Evolutionary conservation across 176 grass and related monocot species (phyloP).

Genomic region (Secale cereale): DNA sequence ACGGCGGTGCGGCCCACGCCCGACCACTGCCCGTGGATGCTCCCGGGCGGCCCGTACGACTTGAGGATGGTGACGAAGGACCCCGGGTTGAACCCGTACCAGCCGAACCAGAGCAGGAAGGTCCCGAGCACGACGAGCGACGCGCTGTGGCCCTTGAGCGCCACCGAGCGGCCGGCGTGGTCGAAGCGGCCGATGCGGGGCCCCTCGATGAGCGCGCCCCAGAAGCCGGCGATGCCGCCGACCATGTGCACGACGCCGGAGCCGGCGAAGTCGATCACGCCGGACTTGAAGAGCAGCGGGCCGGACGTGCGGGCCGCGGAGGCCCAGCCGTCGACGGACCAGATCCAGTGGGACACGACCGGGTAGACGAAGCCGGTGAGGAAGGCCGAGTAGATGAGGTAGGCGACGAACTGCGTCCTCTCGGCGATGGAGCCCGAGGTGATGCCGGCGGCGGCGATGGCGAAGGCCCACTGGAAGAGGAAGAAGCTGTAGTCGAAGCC

Average conservation of each 20-base stretch:
- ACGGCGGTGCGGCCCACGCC: conserved; percentile 91
- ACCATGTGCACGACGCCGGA: conserved; percentile 97
- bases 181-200: conserved; percentile 82
- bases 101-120: conserved; percentile 93
- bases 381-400: conserved; percentile 92
- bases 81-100: conserved; percentile 94
- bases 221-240: conserved; percentile 80
- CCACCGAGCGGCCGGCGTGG: conserved; percentile 66
- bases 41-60: conserved; percentile 60
- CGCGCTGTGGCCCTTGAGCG: conserved; percentile 82
- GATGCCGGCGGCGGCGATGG: conserved; percentile 96
- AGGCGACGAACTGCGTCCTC: conserved; percentile 89
- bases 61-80: conserved; percentile 83
- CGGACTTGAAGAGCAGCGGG: conserved; percentile 67
- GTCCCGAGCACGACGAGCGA: conserved; percentile 90
- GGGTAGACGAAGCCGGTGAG: conserved; percentile 94
- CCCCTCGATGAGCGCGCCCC: conserved; percentile 93
- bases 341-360: conserved; percentile 92
- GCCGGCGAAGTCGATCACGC: conserved; percentile 95
- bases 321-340: conserved; percentile 85
- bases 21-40: conserved; percentile 86
- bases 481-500: conserved; percentile 80
- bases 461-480: conserved; percentile 99
- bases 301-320: conserved; percentile 37
- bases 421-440: conserved; percentile 93